Percentiles rank a stretch among this genome's conserved stretches.
phyloP scores from a whole-genome alignment of 2,329 filamentous ascomycete species.

The Aspergillus hiratsukae region DNA sequence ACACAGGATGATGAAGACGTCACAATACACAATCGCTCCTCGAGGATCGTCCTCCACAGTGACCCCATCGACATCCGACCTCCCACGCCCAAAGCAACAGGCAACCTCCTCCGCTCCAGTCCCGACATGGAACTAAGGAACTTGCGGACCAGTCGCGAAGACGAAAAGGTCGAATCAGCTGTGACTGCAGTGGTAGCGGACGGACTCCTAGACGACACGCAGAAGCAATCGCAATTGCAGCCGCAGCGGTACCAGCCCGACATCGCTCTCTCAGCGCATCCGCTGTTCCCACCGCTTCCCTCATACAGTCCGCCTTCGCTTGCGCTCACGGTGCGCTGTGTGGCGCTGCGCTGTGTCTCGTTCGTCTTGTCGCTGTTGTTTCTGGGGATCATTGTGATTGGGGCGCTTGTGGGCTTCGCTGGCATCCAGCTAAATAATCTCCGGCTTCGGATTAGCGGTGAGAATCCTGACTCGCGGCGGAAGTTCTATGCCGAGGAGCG shows the following conservation, averaged over 20 bases:
- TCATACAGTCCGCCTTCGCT: slow-evolving; percentile 71
- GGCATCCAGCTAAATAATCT: slow-evolving; percentile 48
- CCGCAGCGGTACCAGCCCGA: background rate
- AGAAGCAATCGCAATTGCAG: background rate
- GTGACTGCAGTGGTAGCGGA: slow-evolving; percentile 6
- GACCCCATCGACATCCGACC: background rate
- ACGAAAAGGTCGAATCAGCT: background rate
- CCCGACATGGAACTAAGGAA: background rate
- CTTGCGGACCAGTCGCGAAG: background rate
- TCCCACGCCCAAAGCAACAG: background rate
- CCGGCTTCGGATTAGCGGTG: slow-evolving; percentile 53
- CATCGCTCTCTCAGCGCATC: slow-evolving; percentile 13
- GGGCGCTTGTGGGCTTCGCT: slow-evolving; percentile 65
- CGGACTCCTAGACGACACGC: slow-evolving; percentile 4
- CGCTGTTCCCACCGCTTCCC: slow-evolving; percentile 76
- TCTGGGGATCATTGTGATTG: slow-evolving; percentile 68
- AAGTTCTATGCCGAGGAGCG: slow-evolving; percentile 72
- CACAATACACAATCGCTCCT: background rate
- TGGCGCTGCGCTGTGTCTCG: slow-evolving; percentile 61
- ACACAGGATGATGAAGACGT: background rate
- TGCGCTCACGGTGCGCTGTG: slow-evolving; percentile 61
- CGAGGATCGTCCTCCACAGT: background rate
- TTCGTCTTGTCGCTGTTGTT: slow-evolving; percentile 75
- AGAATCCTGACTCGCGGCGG: slow-evolving; percentile 56
- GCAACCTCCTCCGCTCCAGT: background rate